A percentile compares a stretch with the other conserved stretches of the same genome.
Evolutionary conservation across 768 basidiomycete genomes (phyloP).

Genomic region (Cystofilobasidium bisporidii): DNA sequence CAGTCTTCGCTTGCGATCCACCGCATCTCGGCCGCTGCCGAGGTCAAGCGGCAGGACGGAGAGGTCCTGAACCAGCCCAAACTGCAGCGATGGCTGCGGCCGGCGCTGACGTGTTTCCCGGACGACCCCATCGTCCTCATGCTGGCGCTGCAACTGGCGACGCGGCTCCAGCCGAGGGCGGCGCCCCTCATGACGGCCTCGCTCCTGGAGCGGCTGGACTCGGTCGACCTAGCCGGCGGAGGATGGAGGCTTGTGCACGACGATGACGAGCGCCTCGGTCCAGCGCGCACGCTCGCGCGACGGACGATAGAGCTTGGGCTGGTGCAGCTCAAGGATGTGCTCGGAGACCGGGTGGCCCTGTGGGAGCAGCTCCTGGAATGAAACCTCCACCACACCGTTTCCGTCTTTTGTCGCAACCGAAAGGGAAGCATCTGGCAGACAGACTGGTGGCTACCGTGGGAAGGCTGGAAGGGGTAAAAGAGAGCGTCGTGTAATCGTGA

Average conservation of each 20-base stretch:
- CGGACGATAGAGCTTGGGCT: constrained; percentile 1
- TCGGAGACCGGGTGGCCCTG: background rate
- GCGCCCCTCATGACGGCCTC: background rate
- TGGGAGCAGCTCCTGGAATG: background rate
- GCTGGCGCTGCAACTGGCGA: background rate
- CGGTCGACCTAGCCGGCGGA: background rate
- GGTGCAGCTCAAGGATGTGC: background rate
- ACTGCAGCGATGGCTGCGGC: background rate
- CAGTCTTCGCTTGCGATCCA: background rate
- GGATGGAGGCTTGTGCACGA: background rate
- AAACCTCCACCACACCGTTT: background rate
- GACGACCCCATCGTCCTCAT: constrained; percentile 1
- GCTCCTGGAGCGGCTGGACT: background rate
- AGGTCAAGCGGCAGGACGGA: background rate
- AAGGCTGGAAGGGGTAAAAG: too few species aligned
- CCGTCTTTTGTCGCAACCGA: too few species aligned
- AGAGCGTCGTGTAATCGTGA: too few species aligned
- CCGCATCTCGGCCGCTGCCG: background rate
- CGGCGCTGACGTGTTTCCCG: background rate
- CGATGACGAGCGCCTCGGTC: background rate
- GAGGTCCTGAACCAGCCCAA: background rate
- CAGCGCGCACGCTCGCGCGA: background rate
- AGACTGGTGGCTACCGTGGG: too few species aligned
- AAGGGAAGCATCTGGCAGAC: too few species aligned
- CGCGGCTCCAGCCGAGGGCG: background rate